Conservation (phyloP, 106 monocot genomes). For the Dendrobium officinale region DNA sequence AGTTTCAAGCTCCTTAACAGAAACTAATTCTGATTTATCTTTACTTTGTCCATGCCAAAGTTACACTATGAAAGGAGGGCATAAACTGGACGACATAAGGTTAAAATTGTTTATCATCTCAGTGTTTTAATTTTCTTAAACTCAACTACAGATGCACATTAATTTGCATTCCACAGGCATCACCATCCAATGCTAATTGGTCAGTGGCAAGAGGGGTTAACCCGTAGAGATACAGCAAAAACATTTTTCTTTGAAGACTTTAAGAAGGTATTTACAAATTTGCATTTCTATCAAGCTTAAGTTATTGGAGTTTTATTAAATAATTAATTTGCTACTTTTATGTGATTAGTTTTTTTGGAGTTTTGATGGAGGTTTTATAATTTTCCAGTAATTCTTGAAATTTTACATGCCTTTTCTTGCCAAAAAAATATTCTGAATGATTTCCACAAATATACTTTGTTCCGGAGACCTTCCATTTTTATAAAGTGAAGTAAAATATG, state of each 20-base stretch:
- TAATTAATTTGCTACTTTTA: neutral
- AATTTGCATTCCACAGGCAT: slow-evolving; percentile 40
- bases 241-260: slow-evolving; percentile 66
- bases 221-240: slow-evolving; percentile 45
- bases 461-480: neutral
- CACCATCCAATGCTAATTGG: slow-evolving; percentile 82
- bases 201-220: slow-evolving; percentile 86
- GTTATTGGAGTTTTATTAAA: neutral
- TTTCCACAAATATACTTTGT: neutral
- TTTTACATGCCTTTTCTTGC: neutral
- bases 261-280: slow-evolving; percentile 39
- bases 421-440: neutral
- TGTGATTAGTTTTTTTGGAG: neutral
- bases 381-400: neutral
- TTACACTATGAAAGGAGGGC: slow-evolving; percentile 76
- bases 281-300: neutral
- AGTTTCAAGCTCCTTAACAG: slow-evolving; percentile 15
- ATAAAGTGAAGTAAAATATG: neutral
- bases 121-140: neutral
- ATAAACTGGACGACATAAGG: slow-evolving; percentile 56
- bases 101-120: slow-evolving; percentile 6
- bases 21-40: slow-evolving; percentile 65
- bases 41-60: slow-evolving; percentile 79
- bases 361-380: neutral
- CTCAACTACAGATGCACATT: neutral